phyloP scores from a whole-genome alignment of 106 monocot species.

The Vanilla planifolia region DNA sequence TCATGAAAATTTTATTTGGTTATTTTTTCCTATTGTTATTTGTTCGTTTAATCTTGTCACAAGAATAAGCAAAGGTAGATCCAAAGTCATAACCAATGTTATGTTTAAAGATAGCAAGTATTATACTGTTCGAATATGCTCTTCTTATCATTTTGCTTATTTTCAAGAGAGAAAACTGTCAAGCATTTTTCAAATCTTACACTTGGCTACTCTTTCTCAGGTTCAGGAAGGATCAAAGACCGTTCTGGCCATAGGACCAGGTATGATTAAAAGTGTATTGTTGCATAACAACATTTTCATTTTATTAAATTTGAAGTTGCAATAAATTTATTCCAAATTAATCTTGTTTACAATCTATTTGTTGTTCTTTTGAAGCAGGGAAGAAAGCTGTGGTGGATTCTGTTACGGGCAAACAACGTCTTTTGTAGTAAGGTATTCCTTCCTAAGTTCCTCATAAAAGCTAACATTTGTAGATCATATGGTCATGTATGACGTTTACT shows the following conservation, averaged over 20 bases:
- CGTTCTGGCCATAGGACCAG: slow-evolving; percentile 98
- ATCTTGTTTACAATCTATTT: not conserved
- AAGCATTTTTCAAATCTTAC: not conserved
- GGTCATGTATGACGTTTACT: too few species aligned
- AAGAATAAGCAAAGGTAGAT: too few species aligned
- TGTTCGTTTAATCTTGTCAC: too few species aligned
- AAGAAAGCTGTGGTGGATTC: slow-evolving; percentile 41
- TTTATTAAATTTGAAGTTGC: not conserved
- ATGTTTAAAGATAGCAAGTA: too few species aligned
- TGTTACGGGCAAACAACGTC: slow-evolving; percentile 36
- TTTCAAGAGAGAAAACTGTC: too few species aligned
- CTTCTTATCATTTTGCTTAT: too few species aligned
- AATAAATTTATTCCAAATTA: not conserved
- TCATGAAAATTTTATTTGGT: not conserved
- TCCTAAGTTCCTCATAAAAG: too few species aligned
- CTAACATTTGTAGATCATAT: too few species aligned
- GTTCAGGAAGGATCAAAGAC: slow-evolving; percentile 83
- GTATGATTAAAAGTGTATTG: slow-evolving; percentile 16
- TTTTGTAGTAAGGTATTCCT: slow-evolving; percentile 15
- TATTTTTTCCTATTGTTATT: too few species aligned
- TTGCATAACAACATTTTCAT: not conserved
- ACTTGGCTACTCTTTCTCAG: slow-evolving; percentile 23
- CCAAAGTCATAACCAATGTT: too few species aligned
- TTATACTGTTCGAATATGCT: too few species aligned
- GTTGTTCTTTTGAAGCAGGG: slow-evolving; percentile 11